Evolutionary conservation across 345 rosid genomes (phyloP).

Genomic region (Heritiera fomes): DNA sequence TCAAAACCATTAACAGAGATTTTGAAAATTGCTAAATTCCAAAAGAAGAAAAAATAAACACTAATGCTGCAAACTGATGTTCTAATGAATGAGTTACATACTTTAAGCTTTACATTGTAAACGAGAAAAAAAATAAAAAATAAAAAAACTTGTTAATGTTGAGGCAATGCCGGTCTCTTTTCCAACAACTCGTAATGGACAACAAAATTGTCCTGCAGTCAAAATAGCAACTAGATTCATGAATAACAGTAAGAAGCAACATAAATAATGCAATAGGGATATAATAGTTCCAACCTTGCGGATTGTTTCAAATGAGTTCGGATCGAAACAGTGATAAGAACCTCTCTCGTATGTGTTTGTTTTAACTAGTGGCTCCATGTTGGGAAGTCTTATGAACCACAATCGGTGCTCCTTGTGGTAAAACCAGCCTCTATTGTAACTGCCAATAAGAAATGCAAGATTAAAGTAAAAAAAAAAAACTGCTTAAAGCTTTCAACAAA

Average conservation of each 20-base stretch:
- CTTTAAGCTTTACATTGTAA: constrained; percentile 58
- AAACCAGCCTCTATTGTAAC: constrained; percentile 84
- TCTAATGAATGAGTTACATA: constrained; percentile 35
- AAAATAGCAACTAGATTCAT: not conserved
- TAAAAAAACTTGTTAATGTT: constrained; percentile 45
- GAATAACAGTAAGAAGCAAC: not conserved
- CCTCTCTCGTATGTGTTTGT: constrained; percentile 73
- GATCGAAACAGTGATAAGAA: constrained; percentile 87
- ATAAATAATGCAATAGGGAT: not conserved
- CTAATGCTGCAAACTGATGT: constrained; percentile 35
- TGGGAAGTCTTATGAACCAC: constrained; percentile 76
- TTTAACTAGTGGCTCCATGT: constrained; percentile 87
- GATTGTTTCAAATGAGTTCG: constrained; percentile 62
- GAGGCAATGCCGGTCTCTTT: constrained; percentile 86
- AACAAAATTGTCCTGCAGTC: constrained; percentile 78
- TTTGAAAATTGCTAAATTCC: constrained; percentile 24
- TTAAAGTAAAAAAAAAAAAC: not conserved
- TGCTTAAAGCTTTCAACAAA: not conserved
- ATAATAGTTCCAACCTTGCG: constrained; percentile 62
- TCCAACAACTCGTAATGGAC: constrained; percentile 76
- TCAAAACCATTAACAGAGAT: not conserved
- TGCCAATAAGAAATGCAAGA: constrained; percentile 39
- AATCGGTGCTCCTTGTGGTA: constrained; percentile 80
- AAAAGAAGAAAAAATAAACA: constrained; percentile 10
- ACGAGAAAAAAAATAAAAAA: constrained; percentile 12